Conservation (phyloP, 2,329 filamentous ascomycete species). For the Penicillium hesseltinei region DNA sequence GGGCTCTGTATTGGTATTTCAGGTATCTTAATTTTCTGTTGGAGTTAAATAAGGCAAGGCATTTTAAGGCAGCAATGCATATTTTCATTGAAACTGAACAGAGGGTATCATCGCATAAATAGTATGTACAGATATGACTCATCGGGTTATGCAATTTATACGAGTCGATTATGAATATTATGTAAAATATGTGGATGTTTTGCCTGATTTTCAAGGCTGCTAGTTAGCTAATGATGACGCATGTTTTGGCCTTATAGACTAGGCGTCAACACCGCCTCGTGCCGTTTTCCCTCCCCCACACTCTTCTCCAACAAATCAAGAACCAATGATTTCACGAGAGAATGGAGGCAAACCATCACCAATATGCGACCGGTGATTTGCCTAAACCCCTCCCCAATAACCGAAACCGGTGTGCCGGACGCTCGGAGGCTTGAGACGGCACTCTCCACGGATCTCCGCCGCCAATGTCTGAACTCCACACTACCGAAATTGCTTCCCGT, state of each 20-base stretch:
- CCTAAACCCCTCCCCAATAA: constrained; percentile 9
- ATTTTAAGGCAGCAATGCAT: too few species aligned
- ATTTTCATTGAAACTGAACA: too few species aligned
- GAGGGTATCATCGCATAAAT: too few species aligned
- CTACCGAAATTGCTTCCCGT: constrained; percentile 25
- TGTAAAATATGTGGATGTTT: too few species aligned
- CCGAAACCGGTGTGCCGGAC: constrained; percentile 7
- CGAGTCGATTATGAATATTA: too few species aligned
- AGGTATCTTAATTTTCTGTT: too few species aligned
- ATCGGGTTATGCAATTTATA: too few species aligned
- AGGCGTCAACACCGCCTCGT: neutral
- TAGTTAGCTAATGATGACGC: neutral
- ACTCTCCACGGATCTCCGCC: constrained; percentile 14
- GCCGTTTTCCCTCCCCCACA: neutral
- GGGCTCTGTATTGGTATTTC: too few species aligned
- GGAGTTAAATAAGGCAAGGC: too few species aligned
- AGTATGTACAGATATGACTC: too few species aligned
- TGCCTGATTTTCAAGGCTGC: too few species aligned
- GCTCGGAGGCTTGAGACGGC: constrained; percentile 20
- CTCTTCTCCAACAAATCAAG: constrained; percentile 2
- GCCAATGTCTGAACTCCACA: constrained; percentile 6
- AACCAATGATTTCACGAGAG: neutral
- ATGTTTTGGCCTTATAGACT: neutral
- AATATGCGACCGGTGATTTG: constrained; percentile 12
- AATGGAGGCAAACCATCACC: neutral